Evolutionary conservation across 2,329 filamentous ascomycete genomes (phyloP).

Genomic region (Achaetomium macrosporum): DNA sequence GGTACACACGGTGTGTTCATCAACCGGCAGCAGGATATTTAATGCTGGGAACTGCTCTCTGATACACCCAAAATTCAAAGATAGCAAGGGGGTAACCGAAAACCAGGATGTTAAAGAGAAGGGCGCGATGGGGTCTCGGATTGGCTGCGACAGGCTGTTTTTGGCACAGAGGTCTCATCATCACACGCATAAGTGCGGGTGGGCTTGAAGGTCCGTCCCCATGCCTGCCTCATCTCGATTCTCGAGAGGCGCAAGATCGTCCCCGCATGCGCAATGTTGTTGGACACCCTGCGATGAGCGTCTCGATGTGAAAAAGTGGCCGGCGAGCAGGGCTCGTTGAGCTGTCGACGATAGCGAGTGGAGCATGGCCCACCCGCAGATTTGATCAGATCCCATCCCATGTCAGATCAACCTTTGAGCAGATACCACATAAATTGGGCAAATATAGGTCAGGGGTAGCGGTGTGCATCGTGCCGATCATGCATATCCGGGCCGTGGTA

Average conservation of each 20-base stretch:
- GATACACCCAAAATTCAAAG: too few relatives aligned
- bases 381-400: constrained; percentile 16
- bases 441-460: constrained; percentile 22
- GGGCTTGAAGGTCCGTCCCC: constrained; percentile 4
- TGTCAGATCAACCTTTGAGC: constrained; percentile 15
- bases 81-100: too few relatives aligned
- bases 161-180: constrained; percentile 7
- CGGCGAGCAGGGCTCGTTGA: too few relatives aligned
- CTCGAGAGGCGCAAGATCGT: constrained; percentile 12
- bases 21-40: too few relatives aligned
- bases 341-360: not conserved
- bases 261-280: constrained; percentile 16
- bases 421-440: constrained; percentile 22
- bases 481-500: not conserved
- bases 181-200: constrained; percentile 16
- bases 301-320: too few relatives aligned
- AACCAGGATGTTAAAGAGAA: too few relatives aligned
- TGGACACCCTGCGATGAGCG: constrained; percentile 1
- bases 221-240: constrained; percentile 6
- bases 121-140: too few relatives aligned
- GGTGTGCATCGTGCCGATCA: not conserved
- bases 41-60: too few relatives aligned
- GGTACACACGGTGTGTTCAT: too few relatives aligned
- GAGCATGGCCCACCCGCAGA: constrained; percentile 14
- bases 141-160: too few relatives aligned